phyloP scores from a whole-genome alignment of 2,329 filamentous ascomycete species.

The Zopfia rhizophila region DNA sequence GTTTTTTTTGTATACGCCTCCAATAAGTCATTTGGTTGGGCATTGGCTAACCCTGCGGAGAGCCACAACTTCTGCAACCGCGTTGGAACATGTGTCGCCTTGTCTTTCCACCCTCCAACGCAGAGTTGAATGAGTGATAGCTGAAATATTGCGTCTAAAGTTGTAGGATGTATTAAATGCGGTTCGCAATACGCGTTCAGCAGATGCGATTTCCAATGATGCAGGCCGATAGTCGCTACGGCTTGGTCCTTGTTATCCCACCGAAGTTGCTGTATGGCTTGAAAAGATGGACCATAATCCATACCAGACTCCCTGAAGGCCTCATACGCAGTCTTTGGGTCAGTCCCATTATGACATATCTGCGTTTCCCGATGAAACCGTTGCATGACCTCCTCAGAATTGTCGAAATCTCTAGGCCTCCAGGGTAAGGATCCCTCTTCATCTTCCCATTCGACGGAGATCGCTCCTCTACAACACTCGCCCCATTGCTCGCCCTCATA shows the following conservation, averaged over 20 bases:
- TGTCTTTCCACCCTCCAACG: constrained; percentile 21
- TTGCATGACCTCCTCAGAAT: no score
- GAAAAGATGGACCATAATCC: constrained; percentile 27
- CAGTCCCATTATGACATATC: no score
- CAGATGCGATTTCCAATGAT: constrained; percentile 34
- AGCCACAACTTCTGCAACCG: constrained; percentile 8
- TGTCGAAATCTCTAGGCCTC: no score
- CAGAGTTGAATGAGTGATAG: constrained; percentile 32
- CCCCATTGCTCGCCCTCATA: no score
- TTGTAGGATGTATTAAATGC: constrained; percentile 26
- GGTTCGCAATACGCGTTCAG: no score
- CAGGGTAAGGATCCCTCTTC: no score
- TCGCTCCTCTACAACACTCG: no score
- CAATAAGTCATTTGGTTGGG: no score
- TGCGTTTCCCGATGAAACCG: no score
- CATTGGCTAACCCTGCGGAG: constrained; percentile 2
- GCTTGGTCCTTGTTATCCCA: constrained; percentile 12
- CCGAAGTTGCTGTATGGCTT: constrained; percentile 18
- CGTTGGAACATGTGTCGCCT: constrained; percentile 5
- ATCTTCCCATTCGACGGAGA: no score
- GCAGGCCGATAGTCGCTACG: constrained; percentile 21
- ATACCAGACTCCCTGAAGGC: constrained; percentile 22
- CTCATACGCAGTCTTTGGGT: constrained; percentile 37
- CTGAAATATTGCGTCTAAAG: constrained; percentile 43
- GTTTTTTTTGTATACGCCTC: no score